Base-by-base conservation (phyloP, 75 land plant species). In the Cryptomeria japonica region DNA sequence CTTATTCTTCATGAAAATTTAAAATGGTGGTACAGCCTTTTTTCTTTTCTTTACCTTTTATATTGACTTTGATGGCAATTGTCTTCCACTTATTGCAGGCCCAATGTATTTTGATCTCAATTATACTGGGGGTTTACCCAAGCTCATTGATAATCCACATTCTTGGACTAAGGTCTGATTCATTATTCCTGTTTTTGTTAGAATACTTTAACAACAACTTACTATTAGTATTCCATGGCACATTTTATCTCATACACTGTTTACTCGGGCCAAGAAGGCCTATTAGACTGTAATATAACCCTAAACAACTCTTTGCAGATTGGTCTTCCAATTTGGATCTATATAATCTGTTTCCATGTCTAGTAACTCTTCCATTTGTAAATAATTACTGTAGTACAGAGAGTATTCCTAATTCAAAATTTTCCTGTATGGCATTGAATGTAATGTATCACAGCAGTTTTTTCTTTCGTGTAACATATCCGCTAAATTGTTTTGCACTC, bases 91-190 rank as follows among this genome's bases (percentile, higher is more conserved):
- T 32, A 80, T 72, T 87, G 78, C 83, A 95, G 96, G 96, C 58
- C 96, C 96, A 11, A 72, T 95, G 75, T 44, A 32, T 44, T 93
- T 93, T 56, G 87, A 89, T 75, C 68, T 83, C 2, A 89, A 64
- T 18, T 42, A 87, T 19, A 58, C 89, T 83, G 93, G 92, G 7
- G 86, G 85, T 80, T 47, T 94, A 44, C 96, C 96, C 82, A 90
- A 86, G 68, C 86, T 94, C 41, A 49, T 75, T 39, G 55, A 49
- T 58, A 87, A 92, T 42, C 93, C 92, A 32, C 61, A 95, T 56
- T 84, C 96, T 44, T 95, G 94, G 94, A 90, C 94, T 25, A 95
- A 93, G 96, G 96, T 95, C 5, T 19, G 44, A 31, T 42, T 85
- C 11, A 61, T 22, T 10, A 9, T n/a, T 46, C 53, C 16, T 76